Conservation (phyloP, 202 grass and related monocot species). For the Tripidium arundinaceum region DNA sequence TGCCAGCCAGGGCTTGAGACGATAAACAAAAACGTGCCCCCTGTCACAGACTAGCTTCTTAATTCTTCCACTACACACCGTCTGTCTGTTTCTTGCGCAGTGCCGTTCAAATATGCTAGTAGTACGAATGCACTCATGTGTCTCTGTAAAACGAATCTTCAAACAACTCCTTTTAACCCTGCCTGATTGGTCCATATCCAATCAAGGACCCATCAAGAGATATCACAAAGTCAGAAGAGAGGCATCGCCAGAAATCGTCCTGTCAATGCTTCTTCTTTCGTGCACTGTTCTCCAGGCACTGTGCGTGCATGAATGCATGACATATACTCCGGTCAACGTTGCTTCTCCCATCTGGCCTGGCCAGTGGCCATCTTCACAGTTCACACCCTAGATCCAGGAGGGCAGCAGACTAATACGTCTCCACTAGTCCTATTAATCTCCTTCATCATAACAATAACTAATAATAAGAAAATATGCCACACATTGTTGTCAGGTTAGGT, state of each 20-base stretch:
- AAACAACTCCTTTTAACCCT: no score
- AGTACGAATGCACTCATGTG: neutral
- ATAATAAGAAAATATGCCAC: no score
- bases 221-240: neutral
- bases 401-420: no score
- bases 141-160: neutral
- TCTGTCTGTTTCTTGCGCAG: no score
- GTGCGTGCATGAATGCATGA: neutral
- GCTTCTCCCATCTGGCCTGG: no score
- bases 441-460: no score
- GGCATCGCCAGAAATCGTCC: neutral
- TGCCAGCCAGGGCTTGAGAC: neutral
- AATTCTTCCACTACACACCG: neutral
- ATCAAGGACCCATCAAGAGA: neutral
- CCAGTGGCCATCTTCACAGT: no score
- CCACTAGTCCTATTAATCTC: no score
- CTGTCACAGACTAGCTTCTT: neutral
- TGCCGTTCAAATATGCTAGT: neutral
- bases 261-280: neutral
- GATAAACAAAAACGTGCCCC: neutral
- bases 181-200: neutral
- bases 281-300: conserved; percentile 5
- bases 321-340: neutral
- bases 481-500: no score
- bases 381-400: no score